Evolutionary conservation across 2,329 filamentous ascomycete species (phyloP).

Genomic region (Epichloe coenophiala): DNA sequence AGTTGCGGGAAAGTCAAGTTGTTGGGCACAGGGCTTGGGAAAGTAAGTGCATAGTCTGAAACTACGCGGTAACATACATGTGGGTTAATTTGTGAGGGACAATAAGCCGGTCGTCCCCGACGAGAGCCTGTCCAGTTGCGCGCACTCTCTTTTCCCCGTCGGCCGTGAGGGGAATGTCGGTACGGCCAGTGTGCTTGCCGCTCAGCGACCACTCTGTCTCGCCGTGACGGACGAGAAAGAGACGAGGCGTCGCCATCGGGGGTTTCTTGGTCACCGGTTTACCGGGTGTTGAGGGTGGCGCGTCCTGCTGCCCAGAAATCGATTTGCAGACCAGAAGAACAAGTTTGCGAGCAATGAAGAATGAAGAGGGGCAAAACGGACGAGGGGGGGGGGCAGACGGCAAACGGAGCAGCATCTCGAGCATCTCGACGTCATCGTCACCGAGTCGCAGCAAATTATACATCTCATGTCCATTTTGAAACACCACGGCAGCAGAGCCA

Average conservation of each 20-base stretch:
- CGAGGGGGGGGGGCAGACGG: neutral
- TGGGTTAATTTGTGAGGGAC: slow-evolving; percentile 70
- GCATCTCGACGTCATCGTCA: neutral
- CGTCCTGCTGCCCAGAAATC: no score
- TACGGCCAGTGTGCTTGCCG: slow-evolving; percentile 69
- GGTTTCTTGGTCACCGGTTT: no score
- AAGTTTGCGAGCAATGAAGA: no score
- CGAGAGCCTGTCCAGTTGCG: slow-evolving; percentile 69
- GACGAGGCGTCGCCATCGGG: slow-evolving; percentile 43
- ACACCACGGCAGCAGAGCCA: neutral
- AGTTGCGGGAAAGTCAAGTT: neutral
- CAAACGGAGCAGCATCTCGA: no score
- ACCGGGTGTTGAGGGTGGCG: neutral
- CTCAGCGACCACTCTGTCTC: slow-evolving; percentile 92
- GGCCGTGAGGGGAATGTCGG: slow-evolving; percentile 74
- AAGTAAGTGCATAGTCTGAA: neutral
- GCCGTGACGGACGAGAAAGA: slow-evolving; percentile 78
- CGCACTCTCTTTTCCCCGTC: slow-evolving; percentile 66
- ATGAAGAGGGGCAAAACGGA: neutral
- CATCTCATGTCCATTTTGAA: neutral
- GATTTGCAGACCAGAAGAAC: no score
- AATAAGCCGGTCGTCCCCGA: slow-evolving; percentile 74
- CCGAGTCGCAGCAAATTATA: neutral
- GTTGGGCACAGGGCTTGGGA: no score
- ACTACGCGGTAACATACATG: slow-evolving; percentile 27